These are phyloP conservation scores for Echinochloa phyllopogon DNA, from an alignment of 176 grass and related monocot species.

Conservation along the genomic window DNA sequence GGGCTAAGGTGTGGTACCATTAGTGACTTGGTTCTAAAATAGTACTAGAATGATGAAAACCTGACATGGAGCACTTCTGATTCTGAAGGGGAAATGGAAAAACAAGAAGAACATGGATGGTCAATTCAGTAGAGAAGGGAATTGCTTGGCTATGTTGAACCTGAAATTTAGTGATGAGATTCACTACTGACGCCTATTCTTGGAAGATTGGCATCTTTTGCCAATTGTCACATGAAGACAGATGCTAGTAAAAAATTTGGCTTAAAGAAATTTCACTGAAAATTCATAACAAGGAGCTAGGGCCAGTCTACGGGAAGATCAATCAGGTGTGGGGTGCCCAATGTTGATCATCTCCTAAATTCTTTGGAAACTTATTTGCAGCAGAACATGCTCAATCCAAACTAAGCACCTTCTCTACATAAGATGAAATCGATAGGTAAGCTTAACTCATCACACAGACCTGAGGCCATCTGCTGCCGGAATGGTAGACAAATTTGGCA, in stretches of 20 bases:
- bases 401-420: neutral
- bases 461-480: slow-evolving; percentile 85
- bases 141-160: neutral
- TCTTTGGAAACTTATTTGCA: neutral
- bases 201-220: slow-evolving; percentile 20
- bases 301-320: neutral
- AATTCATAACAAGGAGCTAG: neutral
- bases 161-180: neutral
- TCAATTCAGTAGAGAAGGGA: neutral
- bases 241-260: neutral
- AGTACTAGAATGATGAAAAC: neutral
- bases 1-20: neutral
- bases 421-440: neutral
- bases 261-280: neutral
- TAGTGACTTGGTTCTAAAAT: neutral
- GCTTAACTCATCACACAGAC: slow-evolving; percentile 39
- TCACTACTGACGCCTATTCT: neutral
- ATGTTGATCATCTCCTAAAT: neutral
- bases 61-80: neutral
- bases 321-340: neutral
- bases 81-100: neutral
- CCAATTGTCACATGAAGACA: slow-evolving; percentile 1
- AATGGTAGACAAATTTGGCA: slow-evolving; percentile 75
- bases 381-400: neutral
- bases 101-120: neutral